Base-by-base conservation (phyloP, 2,329 filamentous ascomycete genomes). In the Xylaria sp. region DNA sequence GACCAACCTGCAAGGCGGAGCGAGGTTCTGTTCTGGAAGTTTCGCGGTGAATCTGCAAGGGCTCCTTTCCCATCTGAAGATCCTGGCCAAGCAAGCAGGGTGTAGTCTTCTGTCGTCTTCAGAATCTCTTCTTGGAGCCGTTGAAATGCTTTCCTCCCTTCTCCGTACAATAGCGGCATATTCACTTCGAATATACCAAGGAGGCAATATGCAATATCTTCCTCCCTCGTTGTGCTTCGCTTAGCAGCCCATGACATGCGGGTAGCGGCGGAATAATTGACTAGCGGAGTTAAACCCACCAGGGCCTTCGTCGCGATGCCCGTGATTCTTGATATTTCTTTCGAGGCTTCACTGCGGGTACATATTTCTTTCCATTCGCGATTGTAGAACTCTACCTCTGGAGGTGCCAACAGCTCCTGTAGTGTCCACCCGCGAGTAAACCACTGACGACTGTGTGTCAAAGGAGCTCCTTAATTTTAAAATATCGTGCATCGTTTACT, bases 181-280 rank as follows among this genome's bases (percentile, higher is more conserved):
- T 46, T 66, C 3, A 71, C 44, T 8, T 25, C 34, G 18, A 67
- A 69, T 2, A 71, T 41, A 0, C 69, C 69, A 9, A 71, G 64
- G n/a, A 71, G 44, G 4, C 64, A 65, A 20, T 71, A 71, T 8
- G 69, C 63, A 3, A 69, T 62, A 25, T 71, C 69, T 61, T 66
- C 67, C 12, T 25, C 25, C 8, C 66, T 51, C 10, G 59, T 71
- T 23, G 69, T 71, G 5, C 20, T 13, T 18, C 69, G 50, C n/a
- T 15, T 10, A 2, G 60, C 59, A 28, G 56, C 67, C 69, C 69
- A 71, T 0, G 20, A 59, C 66, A 71, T 69, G 23, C 48, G 48
- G 20, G 48, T 25, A 10, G 23, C 23, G 20, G 7, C 23, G 48
- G 23, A 51, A n/a, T 51, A 46, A 46, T 46, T n/a, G 6, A 15